phyloP scores from a whole-genome alignment of 1,284 basidiomycete species.

The Trichosporon ovoides region DNA sequence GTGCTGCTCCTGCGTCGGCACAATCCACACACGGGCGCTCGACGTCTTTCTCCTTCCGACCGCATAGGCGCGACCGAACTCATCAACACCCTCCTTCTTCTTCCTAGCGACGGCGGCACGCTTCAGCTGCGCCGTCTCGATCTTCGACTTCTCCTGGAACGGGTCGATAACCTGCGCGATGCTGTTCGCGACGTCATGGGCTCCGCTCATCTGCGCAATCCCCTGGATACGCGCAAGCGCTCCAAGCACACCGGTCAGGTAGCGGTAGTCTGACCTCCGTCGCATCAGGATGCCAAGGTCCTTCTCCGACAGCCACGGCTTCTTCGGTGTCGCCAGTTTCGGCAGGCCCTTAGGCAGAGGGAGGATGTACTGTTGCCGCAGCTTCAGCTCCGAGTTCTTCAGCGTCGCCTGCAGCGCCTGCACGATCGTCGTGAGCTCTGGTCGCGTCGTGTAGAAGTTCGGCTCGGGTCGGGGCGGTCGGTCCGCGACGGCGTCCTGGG shows the following conservation, averaged over 20 bases:
- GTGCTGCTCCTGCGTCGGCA: constrained; percentile 57
- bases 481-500: neutral
- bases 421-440: constrained; percentile 70
- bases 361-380: constrained; percentile 65
- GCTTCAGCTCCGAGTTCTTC: constrained; percentile 56
- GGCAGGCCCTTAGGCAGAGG: constrained; percentile 69
- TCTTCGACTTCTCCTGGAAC: constrained; percentile 54
- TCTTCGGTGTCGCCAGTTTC: constrained; percentile 56
- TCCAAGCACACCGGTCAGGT: constrained; percentile 61
- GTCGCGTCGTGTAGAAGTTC: constrained; percentile 81
- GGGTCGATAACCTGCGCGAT: constrained; percentile 58
- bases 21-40: constrained; percentile 86
- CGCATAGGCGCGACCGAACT: constrained; percentile 72
- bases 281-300: constrained; percentile 64
- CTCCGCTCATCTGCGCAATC: constrained; percentile 63
- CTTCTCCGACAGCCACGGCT: constrained; percentile 61
- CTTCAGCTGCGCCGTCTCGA: constrained; percentile 31
- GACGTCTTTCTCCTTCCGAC: constrained; percentile 80
- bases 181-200: constrained; percentile 56
- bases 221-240: constrained; percentile 67
- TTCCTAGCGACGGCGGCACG: constrained; percentile 47
- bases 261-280: constrained; percentile 67
- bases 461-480: constrained; percentile 50
- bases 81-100: constrained; percentile 55
- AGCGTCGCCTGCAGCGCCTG: constrained; percentile 64